Percentiles rank a stretch among this genome's conserved stretches.
Evolutionary conservation across 768 basidiomycete species (phyloP).

Genomic region (Mycena rosella): DNA sequence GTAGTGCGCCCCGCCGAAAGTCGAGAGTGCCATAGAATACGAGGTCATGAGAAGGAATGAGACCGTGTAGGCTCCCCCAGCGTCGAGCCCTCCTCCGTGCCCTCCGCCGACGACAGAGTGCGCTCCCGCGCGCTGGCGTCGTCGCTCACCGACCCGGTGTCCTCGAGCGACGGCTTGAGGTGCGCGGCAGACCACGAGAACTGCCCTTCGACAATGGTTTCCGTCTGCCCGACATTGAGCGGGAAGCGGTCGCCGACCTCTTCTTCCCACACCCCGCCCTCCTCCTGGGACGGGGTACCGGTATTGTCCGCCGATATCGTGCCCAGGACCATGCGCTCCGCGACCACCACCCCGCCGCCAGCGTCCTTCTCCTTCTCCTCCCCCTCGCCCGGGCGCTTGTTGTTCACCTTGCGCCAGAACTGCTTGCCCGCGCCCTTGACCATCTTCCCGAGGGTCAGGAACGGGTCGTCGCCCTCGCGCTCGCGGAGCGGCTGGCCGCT

Average conservation of each 20-base stretch:
- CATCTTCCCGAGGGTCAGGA: conserved; percentile 62
- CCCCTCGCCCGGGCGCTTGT: conserved; percentile 46
- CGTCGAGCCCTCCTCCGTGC: conserved; percentile 29
- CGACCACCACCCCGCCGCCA: conserved; percentile 33
- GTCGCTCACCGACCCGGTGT: conserved; percentile 25
- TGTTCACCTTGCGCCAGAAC: conserved; percentile 64
- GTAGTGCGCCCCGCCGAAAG: too few relatives aligned
- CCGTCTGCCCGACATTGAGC: conserved; percentile 34
- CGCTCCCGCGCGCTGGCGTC: conserved; percentile 27
- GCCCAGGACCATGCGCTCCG: conserved; percentile 36
- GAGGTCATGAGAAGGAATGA: too few relatives aligned
- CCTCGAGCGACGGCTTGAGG: conserved; percentile 17
- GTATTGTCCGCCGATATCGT: conserved; percentile 25
- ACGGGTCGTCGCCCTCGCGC: conserved; percentile 58
- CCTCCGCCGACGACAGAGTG: conserved; percentile 23
- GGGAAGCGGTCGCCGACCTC: conserved; percentile 45
- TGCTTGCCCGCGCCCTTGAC: conserved; percentile 63
- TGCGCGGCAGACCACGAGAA: conserved; percentile 31
- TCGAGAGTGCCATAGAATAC: too few relatives aligned
- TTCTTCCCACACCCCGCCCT: conserved; percentile 44
- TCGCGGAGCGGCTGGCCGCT: conserved; percentile 14
- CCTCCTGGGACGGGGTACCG: conserved; percentile 33
- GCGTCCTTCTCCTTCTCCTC: conserved; percentile 25
- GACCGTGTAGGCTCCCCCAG: too few relatives aligned
- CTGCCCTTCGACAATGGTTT: conserved; percentile 34